These are phyloP conservation scores for Ganoderma meredithae DNA, from an alignment of 1,284 basidiomycete genomes.

Conservation along the genomic window DNA sequence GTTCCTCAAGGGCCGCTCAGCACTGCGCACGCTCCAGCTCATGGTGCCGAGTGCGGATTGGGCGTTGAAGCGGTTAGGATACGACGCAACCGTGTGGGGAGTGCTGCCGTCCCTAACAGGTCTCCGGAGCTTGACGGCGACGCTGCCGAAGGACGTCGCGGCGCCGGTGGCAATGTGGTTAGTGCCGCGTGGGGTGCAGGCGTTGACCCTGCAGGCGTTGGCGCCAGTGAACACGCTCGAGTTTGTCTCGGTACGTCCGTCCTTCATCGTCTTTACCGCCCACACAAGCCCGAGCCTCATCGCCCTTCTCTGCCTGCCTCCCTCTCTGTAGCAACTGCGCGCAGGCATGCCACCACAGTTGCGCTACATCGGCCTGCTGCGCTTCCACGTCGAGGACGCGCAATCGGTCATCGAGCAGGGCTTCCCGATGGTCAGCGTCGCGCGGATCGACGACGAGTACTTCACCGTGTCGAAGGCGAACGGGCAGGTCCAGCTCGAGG, in stretches of 20 bases:
- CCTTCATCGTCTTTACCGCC: background rate
- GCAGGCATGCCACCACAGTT: slow-evolving; percentile 61
- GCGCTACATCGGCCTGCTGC: slow-evolving; percentile 60
- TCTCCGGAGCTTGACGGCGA: slow-evolving; percentile 61
- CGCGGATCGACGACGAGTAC: slow-evolving; percentile 59
- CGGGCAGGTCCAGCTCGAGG: slow-evolving; percentile 43
- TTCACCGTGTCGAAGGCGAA: slow-evolving; percentile 54
- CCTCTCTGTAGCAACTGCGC: slow-evolving; percentile 59
- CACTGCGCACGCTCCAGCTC: slow-evolving; percentile 60
- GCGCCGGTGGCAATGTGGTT: slow-evolving; percentile 72
- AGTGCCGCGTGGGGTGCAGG: slow-evolving; percentile 62
- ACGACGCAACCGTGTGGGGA: slow-evolving; percentile 73
- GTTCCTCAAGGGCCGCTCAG: slow-evolving; percentile 65
- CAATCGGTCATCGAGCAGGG: slow-evolving; percentile 58
- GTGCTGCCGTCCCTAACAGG: slow-evolving; percentile 64
- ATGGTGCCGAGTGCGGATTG: slow-evolving; percentile 56
- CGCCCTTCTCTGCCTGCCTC: no score
- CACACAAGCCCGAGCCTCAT: background rate
- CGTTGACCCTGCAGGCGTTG: slow-evolving; percentile 58
- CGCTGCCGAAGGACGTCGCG: slow-evolving; percentile 68
- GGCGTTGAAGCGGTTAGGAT: slow-evolving; percentile 60
- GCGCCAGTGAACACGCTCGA: slow-evolving; percentile 41
- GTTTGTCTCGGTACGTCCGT: slow-evolving; percentile 42
- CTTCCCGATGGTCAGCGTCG: slow-evolving; percentile 65
- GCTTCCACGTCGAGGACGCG: slow-evolving; percentile 54